phyloP scores from a whole-genome alignment of 805 yeast genomes.

The Deakozyma indianensis region DNA sequence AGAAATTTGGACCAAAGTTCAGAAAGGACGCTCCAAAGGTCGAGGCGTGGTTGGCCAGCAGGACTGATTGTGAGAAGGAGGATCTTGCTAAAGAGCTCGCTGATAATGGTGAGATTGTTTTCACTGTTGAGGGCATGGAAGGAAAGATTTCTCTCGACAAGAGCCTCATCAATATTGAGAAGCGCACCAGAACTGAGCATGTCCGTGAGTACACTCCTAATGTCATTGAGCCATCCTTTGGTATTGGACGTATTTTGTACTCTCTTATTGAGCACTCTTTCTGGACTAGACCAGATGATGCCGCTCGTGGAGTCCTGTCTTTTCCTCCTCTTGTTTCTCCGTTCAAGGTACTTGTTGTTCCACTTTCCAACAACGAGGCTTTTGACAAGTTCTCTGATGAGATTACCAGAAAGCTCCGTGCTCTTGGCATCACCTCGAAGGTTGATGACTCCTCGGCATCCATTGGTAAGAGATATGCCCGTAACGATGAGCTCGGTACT shows the following conservation, averaged over 20 bases:
- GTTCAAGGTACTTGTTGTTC: slow-evolving; percentile 90
- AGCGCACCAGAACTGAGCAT: slow-evolving; percentile 72
- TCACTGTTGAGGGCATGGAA: slow-evolving; percentile 51
- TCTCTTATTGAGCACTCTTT: slow-evolving; percentile 84
- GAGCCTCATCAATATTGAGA: slow-evolving; percentile 58
- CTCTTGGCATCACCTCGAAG: slow-evolving; percentile 80
- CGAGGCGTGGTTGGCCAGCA: slow-evolving; percentile 58
- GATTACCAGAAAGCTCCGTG: slow-evolving; percentile 58
- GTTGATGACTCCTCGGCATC: slow-evolving; percentile 95
- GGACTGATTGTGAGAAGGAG: slow-evolving; percentile 79
- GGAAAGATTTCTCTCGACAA: slow-evolving; percentile 54
- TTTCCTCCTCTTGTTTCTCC: slow-evolving; percentile 96
- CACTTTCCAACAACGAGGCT: slow-evolving; percentile 73
- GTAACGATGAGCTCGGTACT: slow-evolving; percentile 97
- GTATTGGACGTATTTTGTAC: slow-evolving; percentile 95
- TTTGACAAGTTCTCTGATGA: slow-evolving; percentile 60
- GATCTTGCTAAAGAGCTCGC: slow-evolving; percentile 55
- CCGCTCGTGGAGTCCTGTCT: slow-evolving; percentile 78
- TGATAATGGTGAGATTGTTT: slow-evolving; percentile 46
- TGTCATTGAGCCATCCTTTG: slow-evolving; percentile 98
- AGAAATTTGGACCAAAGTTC: slow-evolving; percentile 95
- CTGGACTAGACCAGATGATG: slow-evolving; percentile 89
- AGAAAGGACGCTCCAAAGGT: slow-evolving; percentile 93
- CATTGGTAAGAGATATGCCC: slow-evolving; percentile 94
- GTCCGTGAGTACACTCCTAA: slow-evolving; percentile 92